These are phyloP conservation scores for Dichotomopilus funicola DNA, from an alignment of 2,329 filamentous ascomycete genomes.

Conservation along the genomic window DNA sequence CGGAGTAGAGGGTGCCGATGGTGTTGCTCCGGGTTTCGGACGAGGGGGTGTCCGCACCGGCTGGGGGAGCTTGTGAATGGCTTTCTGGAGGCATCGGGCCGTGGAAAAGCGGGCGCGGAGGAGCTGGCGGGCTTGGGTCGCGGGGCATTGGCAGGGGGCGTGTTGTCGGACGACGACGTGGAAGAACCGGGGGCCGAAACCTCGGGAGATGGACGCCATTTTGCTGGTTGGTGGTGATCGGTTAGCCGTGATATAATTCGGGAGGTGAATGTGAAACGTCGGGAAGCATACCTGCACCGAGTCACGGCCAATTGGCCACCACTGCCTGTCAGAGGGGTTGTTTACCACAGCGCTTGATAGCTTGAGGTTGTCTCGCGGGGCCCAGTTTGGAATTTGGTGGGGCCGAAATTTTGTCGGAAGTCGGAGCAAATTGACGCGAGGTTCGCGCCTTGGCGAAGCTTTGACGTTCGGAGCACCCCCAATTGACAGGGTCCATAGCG, in stretches of 20 bases:
- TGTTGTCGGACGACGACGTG: constrained; percentile 18
- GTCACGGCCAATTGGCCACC: background rate
- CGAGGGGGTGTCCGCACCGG: background rate
- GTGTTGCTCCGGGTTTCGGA: background rate
- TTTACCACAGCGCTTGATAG: too few relatives aligned
- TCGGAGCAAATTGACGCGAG: constrained; percentile 12
- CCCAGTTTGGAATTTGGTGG: background rate
- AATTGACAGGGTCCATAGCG: background rate
- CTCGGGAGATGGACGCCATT: constrained; percentile 34
- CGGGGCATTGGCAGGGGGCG: constrained; percentile 8
- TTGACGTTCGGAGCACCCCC: background rate
- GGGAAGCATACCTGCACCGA: background rate
- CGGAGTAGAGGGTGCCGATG: constrained; percentile 5
- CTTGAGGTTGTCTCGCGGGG: too few relatives aligned
- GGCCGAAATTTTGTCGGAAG: constrained; percentile 10
- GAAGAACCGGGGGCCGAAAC: constrained; percentile 21
- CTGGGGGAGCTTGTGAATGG: background rate
- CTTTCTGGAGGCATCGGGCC: constrained; percentile 7
- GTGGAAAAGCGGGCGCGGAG: constrained; percentile 11
- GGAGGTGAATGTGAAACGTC: too few relatives aligned
- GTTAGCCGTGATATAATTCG: background rate
- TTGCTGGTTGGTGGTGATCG: constrained; percentile 2
- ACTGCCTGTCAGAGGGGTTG: too few relatives aligned
- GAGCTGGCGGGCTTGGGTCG: constrained; percentile 6
- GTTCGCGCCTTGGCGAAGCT: constrained; percentile 5